Base-by-base conservation (phyloP, 2,329 filamentous ascomycete species). In the Calonectria crousiana region DNA sequence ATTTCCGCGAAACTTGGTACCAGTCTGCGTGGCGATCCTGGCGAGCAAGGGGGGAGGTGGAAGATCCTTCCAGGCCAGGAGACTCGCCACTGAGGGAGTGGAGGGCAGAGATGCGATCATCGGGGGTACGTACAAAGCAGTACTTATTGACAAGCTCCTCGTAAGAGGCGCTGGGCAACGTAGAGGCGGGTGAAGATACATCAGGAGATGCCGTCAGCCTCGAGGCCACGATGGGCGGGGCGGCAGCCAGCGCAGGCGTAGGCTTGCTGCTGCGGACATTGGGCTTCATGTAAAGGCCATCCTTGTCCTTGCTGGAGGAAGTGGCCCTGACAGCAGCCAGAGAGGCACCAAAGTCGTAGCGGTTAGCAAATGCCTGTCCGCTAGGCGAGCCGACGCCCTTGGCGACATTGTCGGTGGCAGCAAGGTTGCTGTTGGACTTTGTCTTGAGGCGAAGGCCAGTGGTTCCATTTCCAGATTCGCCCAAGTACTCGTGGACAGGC, bases 101-200 rank as follows among this genome's bases (percentile, higher is more conserved):
- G 6, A 69, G 76, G 73, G 65, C 71, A 71, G 70, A 67, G 78
- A 77, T 80, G 78, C 72, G 80, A 68, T 82, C 78, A 79, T 84
- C 83, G 78, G 85, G 85, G 83, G 90, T 90, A 98, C 96, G 92
- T 96, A 98, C 96, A 92, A 98, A 99, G 90, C 97, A 99, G 90
- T 98, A 99, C 89, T 98, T 98, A 89, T 98, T 96, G 85, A 99
- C 94, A 78, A 99, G 91, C 87, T 99, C 97, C 86, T 97, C 95
- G 85, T 99, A 98, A 74, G 96, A 96, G 74, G 95, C 93, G 77
- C 95, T 97, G 74, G 96, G 92, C 78, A 98, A 93, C 81, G 86
- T 86, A 64, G 86, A 79, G 77, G 86, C 84, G 88, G 89, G 83
- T 82, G 90, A 88, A 86, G 90, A 23, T 5, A 28, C 62, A 44